phyloP scores from a whole-genome alignment of 1,284 basidiomycete genomes.

The Polyporus tsugae region DNA sequence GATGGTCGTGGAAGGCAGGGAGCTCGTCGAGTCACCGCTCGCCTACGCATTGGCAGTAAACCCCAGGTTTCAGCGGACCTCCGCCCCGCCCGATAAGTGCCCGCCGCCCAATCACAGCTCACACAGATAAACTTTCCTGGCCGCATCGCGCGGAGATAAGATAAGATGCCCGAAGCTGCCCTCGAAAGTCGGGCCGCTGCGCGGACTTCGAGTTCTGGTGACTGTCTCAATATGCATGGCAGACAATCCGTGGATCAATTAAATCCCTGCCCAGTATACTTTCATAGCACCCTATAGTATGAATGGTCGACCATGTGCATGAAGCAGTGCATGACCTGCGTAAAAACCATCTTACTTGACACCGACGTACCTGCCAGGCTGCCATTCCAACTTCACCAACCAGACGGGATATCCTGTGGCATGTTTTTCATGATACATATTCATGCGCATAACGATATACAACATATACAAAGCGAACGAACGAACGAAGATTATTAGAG shows the following conservation, averaged over 20 bases:
- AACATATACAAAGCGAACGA: conserved; percentile 31
- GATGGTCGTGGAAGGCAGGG: conserved; percentile 15
- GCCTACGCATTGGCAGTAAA: not conserved
- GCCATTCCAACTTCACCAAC: not conserved
- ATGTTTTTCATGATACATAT: conserved; percentile 19
- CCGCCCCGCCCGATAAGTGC: not conserved
- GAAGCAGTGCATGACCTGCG: not conserved
- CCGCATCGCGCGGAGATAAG: conserved; percentile 20
- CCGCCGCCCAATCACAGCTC: conserved; percentile 35
- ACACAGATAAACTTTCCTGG: conserved; percentile 24
- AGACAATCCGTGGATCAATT: not conserved
- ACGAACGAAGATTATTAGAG: conserved; percentile 34
- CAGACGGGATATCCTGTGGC: not conserved
- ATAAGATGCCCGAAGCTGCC: conserved; percentile 23
- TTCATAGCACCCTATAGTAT: not conserved
- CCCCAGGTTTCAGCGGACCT: not conserved
- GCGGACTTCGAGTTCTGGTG: not conserved
- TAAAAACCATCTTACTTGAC: not conserved
- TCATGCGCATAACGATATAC: conserved; percentile 26
- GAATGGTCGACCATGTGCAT: not conserved
- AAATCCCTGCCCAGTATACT: not conserved
- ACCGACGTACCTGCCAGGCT: not conserved
- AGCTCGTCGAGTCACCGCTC: conserved; percentile 30
- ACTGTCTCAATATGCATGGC: not conserved
- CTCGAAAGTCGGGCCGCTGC: not conserved